Base-by-base conservation (phyloP, 2,329 filamentous ascomycete genomes). In the Geoglossum cookeanum region DNA sequence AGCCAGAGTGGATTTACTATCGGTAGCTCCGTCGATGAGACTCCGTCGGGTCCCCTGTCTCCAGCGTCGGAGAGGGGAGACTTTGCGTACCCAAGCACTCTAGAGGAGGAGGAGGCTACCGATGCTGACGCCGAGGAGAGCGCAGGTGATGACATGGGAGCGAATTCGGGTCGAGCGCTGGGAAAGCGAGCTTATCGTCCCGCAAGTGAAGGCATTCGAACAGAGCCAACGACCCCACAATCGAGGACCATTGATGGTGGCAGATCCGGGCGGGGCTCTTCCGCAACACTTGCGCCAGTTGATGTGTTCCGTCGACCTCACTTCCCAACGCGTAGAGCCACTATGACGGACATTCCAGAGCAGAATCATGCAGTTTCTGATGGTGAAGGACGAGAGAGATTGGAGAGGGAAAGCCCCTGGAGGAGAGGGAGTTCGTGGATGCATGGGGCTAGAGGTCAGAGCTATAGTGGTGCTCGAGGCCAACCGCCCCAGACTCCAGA, bases 71-170 rank as follows among this genome's bases (percentile, higher is more conserved):
- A 78, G 63, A 69, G 72, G 60, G 71, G 71, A 32, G 71, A 74
- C 32, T 65, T 66, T 13, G 68, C 67, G 2, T 68, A 65, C 3
- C 66, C 68, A 27, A 76, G 76, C 7, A 66, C 70, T 11, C 64
- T 58, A 67, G 70, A 59, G 68, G 78, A 59, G 68, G 78, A 59
- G 77, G 76, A 60, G 81, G 79, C 22, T 86, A 81, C 66, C 13
- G 83, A 85, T 64, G 83, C 85, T 0, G 87, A 92, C 67, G 87
- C 84, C 1, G 90, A 94, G 66, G 87, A 92, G 66, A 94, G 88
- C 49, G 86, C 83, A 0, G 87, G 89, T 56, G 90, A 95, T 65
- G 77, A 76, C n/a, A 71, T 71, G 17, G 64, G 69, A 78, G 69
- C 82, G 77, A 68, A 22, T 22, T 22, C 22, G 22, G 22, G 83